Conservation (phyloP, 495 filamentous ascomycete species). For the Polyplosphaeria fusca region DNA sequence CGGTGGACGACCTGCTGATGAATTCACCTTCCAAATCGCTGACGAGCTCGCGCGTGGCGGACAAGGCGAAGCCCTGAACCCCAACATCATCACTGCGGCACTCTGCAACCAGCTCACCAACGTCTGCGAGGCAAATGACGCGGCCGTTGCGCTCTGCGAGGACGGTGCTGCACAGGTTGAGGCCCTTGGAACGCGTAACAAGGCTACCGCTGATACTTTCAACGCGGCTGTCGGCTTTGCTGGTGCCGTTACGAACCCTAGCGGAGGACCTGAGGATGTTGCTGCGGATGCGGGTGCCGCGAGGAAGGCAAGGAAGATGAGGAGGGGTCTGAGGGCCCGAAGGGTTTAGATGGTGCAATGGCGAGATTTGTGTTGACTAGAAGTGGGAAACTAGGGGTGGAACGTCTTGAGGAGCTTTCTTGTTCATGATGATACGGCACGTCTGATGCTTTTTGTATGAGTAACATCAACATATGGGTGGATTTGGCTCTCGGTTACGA, state of each 20-base stretch:
- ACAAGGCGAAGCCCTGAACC: slow-evolving; percentile 55
- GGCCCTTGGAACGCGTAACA: slow-evolving; percentile 36
- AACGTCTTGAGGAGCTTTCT: too few species aligned
- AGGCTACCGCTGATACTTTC: slow-evolving; percentile 40
- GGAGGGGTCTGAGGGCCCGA: background rate
- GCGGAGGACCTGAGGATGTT: slow-evolving; percentile 25
- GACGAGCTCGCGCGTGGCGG: slow-evolving; percentile 49
- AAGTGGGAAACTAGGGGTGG: too few species aligned
- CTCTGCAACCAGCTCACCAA: slow-evolving; percentile 52
- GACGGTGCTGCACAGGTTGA: slow-evolving; percentile 39
- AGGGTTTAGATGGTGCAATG: too few species aligned
- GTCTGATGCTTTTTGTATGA: too few species aligned
- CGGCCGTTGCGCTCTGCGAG: slow-evolving; percentile 45
- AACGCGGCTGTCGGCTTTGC: slow-evolving; percentile 35
- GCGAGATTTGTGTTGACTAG: too few species aligned
- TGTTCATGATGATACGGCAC: too few species aligned
- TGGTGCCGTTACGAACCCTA: slow-evolving; percentile 29
- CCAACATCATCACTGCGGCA: slow-evolving; percentile 65
- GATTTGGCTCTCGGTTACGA: too few species aligned
- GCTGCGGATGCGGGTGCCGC: background rate
- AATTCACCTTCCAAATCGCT: slow-evolving; percentile 54
- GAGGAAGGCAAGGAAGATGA: slow-evolving; percentile 1
- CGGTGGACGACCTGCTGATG: slow-evolving; percentile 45
- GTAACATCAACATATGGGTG: too few species aligned
- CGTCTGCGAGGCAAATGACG: slow-evolving; percentile 44